These are phyloP conservation scores for Rhodotorula sp. DNA, from an alignment of 1,284 basidiomycete genomes.

Conservation along the genomic window DNA sequence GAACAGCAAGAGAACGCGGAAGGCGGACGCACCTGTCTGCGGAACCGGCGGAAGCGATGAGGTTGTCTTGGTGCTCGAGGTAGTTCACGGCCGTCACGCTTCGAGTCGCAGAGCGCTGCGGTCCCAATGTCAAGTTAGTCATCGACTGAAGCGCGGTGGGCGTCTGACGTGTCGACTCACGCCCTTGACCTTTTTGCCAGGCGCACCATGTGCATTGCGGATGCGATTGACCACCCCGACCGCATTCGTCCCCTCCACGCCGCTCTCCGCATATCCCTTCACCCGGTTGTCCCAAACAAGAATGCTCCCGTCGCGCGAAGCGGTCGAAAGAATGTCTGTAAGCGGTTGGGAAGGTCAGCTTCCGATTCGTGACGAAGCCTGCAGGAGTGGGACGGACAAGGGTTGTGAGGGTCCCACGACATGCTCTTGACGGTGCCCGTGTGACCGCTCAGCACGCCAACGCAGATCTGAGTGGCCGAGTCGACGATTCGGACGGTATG, in stretches of 20 bases:
- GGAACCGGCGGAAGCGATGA: slow-evolving; percentile 43
- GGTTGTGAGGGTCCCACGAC: slow-evolving; percentile 41
- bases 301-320: slow-evolving; percentile 44
- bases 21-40: slow-evolving; percentile 34
- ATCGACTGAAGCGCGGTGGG: background rate
- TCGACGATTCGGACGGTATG: slow-evolving; percentile 41
- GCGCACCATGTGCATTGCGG: slow-evolving; percentile 40
- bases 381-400: slow-evolving; percentile 17
- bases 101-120: slow-evolving; percentile 30
- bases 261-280: slow-evolving; percentile 12
- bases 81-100: slow-evolving; percentile 43
- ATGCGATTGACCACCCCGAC: slow-evolving; percentile 38
- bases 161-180: slow-evolving; percentile 1
- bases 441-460: slow-evolving; percentile 40
- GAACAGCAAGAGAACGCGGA: background rate
- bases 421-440: slow-evolving; percentile 43
- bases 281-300: slow-evolving; percentile 44
- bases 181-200: slow-evolving; percentile 21
- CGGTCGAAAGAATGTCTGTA: slow-evolving; percentile 42
- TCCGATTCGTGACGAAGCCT: no score
- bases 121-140: background rate
- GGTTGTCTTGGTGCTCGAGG: slow-evolving; percentile 38
- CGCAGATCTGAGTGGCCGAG: slow-evolving; percentile 27
- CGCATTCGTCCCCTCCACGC: background rate
- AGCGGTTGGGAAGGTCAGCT: background rate